Conservation (phyloP, 306 rosid species). For the Casuarina equisetifolia region DNA sequence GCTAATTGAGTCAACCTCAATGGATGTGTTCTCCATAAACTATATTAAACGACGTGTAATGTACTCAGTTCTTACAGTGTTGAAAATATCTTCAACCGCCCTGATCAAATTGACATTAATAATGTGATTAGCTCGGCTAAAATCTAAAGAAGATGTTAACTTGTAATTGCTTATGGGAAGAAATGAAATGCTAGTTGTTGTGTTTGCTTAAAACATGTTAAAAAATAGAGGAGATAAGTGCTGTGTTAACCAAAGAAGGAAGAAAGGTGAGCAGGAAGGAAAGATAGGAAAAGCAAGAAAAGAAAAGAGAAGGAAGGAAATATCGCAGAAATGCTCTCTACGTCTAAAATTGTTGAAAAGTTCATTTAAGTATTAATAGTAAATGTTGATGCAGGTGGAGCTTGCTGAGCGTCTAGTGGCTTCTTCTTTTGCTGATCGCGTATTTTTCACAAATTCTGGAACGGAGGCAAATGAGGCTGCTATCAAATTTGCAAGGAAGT, state of each 20-base stretch:
- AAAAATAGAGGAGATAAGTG: neutral
- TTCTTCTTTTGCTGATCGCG: slow-evolving; percentile 84
- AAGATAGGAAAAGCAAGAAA: neutral
- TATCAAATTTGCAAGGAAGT: slow-evolving; percentile 84
- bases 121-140: too few species aligned
- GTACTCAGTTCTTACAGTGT: neutral
- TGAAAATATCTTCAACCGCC: neutral
- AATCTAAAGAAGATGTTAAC: neutral
- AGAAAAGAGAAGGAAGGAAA: neutral
- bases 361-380: neutral
- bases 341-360: neutral
- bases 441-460: slow-evolving; percentile 84
- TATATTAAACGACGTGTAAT: too few species aligned
- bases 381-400: slow-evolving; percentile 59
- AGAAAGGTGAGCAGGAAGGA: neutral
- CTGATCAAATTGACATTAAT: neutral
- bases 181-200: neutral
- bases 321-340: neutral
- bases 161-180: neutral
- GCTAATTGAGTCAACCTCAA: too few species aligned
- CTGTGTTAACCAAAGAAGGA: neutral
- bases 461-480: slow-evolving; percentile 98
- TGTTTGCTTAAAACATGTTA: neutral
- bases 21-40: too few species aligned
- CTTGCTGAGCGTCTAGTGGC: slow-evolving; percentile 76